Conservation (phyloP, 805 yeast genomes). For the Isabelozyma gotoi region DNA sequence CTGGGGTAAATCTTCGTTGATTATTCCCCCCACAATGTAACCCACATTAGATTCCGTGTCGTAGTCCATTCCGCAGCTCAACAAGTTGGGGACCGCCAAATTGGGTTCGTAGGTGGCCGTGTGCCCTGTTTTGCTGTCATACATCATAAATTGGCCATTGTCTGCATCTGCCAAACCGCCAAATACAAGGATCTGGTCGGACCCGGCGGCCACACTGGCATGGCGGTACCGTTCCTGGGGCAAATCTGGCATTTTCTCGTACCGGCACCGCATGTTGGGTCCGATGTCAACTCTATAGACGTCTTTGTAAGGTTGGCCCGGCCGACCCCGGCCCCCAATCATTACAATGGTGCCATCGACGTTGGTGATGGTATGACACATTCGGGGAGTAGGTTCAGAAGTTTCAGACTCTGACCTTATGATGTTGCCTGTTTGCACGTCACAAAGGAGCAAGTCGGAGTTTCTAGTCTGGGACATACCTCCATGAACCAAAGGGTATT, state of each 20-base stretch:
- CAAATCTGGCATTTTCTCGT: conserved; percentile 23
- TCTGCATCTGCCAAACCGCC: conserved; percentile 43
- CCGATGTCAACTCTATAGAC: conserved; percentile 17
- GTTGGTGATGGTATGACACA: conserved; percentile 55
- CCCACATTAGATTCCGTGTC: conserved; percentile 29
- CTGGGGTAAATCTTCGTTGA: conserved; percentile 21
- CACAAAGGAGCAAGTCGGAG: conserved; percentile 6
- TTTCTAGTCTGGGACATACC: conserved; percentile 36
- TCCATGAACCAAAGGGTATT: conserved; percentile 34
- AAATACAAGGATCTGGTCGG: conserved; percentile 40
- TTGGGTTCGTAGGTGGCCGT: conserved; percentile 10
- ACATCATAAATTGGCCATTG: conserved; percentile 15
- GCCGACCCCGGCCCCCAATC: conserved; percentile 70
- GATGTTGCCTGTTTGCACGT: conserved; percentile 11
- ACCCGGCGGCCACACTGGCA: conserved; percentile 27
- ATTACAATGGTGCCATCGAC: conserved; percentile 33
- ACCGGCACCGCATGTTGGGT: background rate
- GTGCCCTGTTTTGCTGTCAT: conserved; percentile 13
- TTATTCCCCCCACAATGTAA: conserved; percentile 50
- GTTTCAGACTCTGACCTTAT: conserved; percentile 18
- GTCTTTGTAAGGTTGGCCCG: conserved; percentile 43
- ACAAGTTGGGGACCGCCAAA: conserved; percentile 16
- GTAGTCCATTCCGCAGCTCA: conserved; percentile 37
- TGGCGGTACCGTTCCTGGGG: conserved; percentile 55
- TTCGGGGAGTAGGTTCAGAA: conserved; percentile 38